Percentiles rank a stretch among this genome's conserved stretches.
Conservation (phyloP, 2,329 filamentous ascomycete species). For the Aspergillus calidoustus region DNA sequence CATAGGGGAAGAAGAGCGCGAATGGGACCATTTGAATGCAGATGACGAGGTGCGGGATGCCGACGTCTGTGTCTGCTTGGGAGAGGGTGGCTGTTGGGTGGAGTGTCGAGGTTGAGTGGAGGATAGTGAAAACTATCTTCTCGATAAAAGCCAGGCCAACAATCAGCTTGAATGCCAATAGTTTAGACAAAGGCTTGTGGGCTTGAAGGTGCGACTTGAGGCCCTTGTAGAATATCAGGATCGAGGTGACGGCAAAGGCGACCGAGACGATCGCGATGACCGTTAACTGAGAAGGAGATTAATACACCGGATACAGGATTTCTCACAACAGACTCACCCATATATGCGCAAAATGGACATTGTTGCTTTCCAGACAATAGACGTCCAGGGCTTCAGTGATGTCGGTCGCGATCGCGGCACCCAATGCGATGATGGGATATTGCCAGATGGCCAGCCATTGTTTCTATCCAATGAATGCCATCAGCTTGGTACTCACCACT, state of each 20-base stretch:
- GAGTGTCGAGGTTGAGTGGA: conserved; percentile 26
- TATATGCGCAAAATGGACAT: conserved; percentile 42
- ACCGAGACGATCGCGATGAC: conserved; percentile 28
- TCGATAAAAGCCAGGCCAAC: conserved; percentile 37
- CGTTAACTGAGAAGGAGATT: neutral
- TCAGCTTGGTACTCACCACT: neutral
- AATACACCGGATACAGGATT: neutral
- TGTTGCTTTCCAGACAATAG: conserved; percentile 39
- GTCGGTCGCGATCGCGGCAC: conserved; percentile 32
- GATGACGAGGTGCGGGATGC: conserved; percentile 36
- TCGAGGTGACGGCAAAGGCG: conserved; percentile 29
- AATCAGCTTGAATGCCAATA: conserved; percentile 42
- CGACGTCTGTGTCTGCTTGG: conserved; percentile 37
- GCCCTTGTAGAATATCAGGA: conserved; percentile 33
- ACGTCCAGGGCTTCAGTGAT: conserved; percentile 35
- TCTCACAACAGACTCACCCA: conserved; percentile 31
- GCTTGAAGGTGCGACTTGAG: conserved; percentile 32
- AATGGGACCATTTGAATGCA: conserved; percentile 39
- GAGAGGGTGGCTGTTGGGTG: conserved; percentile 29
- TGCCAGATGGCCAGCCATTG: conserved; percentile 35
- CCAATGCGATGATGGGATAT: conserved; percentile 39
- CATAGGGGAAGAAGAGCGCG: conserved; percentile 36
- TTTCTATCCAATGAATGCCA: neutral
- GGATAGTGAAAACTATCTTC: conserved; percentile 37
- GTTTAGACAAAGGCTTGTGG: conserved; percentile 37